Evolutionary conservation across 371 early-diverging fungal species (phyloP), one percentile per base, ranked within the genome.

Genomic region (Saksenaea vasiformis): DNA sequence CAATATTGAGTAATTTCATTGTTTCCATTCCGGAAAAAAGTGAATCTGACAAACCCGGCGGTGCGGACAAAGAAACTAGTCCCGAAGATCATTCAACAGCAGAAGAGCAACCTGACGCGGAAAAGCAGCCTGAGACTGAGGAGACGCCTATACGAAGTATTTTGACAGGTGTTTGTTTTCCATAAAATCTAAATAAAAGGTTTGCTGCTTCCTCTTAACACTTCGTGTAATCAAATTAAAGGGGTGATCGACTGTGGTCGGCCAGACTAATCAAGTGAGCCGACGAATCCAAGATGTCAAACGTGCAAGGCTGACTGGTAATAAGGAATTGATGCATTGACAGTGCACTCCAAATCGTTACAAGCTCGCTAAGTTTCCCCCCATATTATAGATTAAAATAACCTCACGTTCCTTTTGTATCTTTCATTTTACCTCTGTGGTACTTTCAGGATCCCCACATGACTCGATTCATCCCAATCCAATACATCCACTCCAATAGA

Each of bases 301-400:
- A 57, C 5, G 65, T 54, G 58, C 79, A 81, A 7, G 61, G 53
- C 28, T 75, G 71, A 17, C 66, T 69, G 5, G 64, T 58, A 13
- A 78, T 61, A 1, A 53, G 22, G 36, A 78, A 75, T 14, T 73
- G 75, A 55, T 78, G 72, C 17, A 72, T 66, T 15, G 62, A 36
- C 34, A 82, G 26, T n/a, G 78, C 78, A 15, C 70, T 75, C 78
- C 78, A 77, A 14, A 82, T 67, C 13, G 76, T 76, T 0, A 68
- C 65, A 56, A 76, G 60, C 22, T 79, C 79, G 53, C 82, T 82
- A 43, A 55, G 39, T 35, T 22, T 53, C 35, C 19, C 28, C 27
- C 4, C 22, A n/a, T n/a, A n/a, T n/a, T 22, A 58, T 34, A 37
- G 37, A 26, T 22, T 26, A 61, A 37, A 51, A 41, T 38, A 2